A percentile compares a stretch with the other conserved stretches of the same genome.
Conservation (phyloP, 495 filamentous ascomycete genomes). For the Neurospora sp. region DNA sequence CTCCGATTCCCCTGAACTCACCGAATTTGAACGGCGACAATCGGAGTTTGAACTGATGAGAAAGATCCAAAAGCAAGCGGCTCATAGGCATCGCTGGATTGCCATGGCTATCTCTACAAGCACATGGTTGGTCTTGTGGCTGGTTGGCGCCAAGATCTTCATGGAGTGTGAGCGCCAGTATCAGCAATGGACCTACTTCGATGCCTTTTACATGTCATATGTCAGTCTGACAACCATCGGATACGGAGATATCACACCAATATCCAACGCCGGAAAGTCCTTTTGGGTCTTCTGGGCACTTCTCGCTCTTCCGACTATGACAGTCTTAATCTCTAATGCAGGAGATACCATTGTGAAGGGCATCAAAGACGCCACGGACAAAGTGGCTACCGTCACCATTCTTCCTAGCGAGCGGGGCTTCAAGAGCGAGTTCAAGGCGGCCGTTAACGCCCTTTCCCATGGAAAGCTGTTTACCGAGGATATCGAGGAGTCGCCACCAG, state of each 20-base stretch:
- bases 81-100: slow-evolving; percentile 55
- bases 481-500: slow-evolving; percentile 24
- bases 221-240: slow-evolving; percentile 74
- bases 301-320: slow-evolving; percentile 71
- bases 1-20: slow-evolving; percentile 6
- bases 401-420: slow-evolving; percentile 56
- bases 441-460: slow-evolving; percentile 25
- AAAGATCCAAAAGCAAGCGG: slow-evolving; percentile 56
- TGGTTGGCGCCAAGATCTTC: slow-evolving; percentile 70
- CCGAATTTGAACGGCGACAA: slow-evolving; percentile 52
- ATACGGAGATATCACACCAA: slow-evolving; percentile 66
- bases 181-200: slow-evolving; percentile 67
- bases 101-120: slow-evolving; percentile 51
- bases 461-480: slow-evolving; percentile 25
- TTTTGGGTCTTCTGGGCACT: slow-evolving; percentile 91
- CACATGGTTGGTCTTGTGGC: slow-evolving; percentile 66
- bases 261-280: slow-evolving; percentile 59
- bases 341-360: slow-evolving; percentile 66
- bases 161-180: slow-evolving; percentile 31
- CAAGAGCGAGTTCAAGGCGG: slow-evolving; percentile 27
- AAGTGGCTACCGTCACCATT: slow-evolving; percentile 63
- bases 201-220: slow-evolving; percentile 71
- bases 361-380: slow-evolving; percentile 58
- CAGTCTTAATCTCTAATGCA: slow-evolving; percentile 76
- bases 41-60: slow-evolving; percentile 81